Percentiles rank a stretch among this genome's conserved stretches.
Evolutionary conservation across 495 filamentous ascomycete species (phyloP).

Genomic region (Penicillium crystallinum): DNA sequence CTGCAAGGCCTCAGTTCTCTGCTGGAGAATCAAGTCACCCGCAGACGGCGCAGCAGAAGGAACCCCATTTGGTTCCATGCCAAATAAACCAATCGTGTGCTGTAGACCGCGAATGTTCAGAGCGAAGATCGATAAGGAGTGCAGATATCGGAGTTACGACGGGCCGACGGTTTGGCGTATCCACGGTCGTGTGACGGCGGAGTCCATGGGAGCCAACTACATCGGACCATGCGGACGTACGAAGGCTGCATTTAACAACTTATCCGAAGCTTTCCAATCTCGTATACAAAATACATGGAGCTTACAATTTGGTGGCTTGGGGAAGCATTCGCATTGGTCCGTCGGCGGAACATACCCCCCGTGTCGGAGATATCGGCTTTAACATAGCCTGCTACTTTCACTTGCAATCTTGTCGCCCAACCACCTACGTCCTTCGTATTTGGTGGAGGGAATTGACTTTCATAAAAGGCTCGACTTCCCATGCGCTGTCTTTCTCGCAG

Average conservation of each 20-base stretch:
- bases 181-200: not conserved
- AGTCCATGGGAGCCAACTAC: not conserved
- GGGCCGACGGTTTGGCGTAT: constrained; percentile 21
- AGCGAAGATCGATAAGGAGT: constrained; percentile 22
- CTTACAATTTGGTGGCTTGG: not conserved
- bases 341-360: constrained; percentile 2
- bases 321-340: constrained; percentile 4
- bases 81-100: constrained; percentile 9
- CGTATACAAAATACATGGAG: not conserved
- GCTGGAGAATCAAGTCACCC: constrained; percentile 37
- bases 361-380: constrained; percentile 21
- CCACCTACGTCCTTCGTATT: constrained; percentile 1
- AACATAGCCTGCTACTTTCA: constrained; percentile 1
- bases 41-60: constrained; percentile 31
- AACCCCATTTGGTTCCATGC: constrained; percentile 40
- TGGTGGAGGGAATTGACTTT: constrained; percentile 2
- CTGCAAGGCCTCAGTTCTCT: constrained; percentile 32
- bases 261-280: not conserved
- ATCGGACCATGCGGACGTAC: not conserved
- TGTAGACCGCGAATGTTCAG: constrained; percentile 8
- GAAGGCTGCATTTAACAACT: not conserved
- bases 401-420: constrained; percentile 4
- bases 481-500: constrained; percentile 31
- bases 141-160: constrained; percentile 30
- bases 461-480: constrained; percentile 4